Evolutionary conservation across 805 yeast genomes (phyloP).

Genomic region (Ogataea henricii): DNA sequence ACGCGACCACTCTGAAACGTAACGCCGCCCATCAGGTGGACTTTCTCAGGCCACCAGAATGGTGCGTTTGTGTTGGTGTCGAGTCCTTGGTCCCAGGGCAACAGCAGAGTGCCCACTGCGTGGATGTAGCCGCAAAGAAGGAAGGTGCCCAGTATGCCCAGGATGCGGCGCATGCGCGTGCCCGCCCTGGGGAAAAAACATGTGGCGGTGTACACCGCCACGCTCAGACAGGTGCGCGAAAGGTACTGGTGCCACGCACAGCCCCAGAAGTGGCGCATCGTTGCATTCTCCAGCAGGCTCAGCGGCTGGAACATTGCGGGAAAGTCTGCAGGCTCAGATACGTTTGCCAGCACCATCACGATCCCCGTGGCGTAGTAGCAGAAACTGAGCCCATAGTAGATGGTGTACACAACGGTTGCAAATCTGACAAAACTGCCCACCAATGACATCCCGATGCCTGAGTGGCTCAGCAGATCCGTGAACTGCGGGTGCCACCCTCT

Average conservation of each 20-base stretch:
- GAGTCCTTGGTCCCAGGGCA: slow-evolving; percentile 3
- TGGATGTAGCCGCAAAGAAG: slow-evolving; percentile 6
- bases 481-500: slow-evolving; percentile 10
- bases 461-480: neutral
- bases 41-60: neutral
- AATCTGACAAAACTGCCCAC: neutral
- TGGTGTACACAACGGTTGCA: neutral
- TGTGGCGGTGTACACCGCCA: slow-evolving; percentile 5
- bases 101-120: neutral
- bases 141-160: slow-evolving; percentile 5
- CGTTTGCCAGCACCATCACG: neutral
- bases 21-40: too few species aligned
- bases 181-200: neutral
- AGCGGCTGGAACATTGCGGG: slow-evolving; percentile 5
- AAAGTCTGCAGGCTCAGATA: slow-evolving; percentile 5
- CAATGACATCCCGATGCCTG: slow-evolving; percentile 3
- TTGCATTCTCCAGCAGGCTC: neutral
- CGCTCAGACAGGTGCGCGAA: neutral
- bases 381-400: neutral
- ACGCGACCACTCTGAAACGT: neutral
- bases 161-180: neutral
- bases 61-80: slow-evolving; percentile 5
- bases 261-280: slow-evolving; percentile 11
- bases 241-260: slow-evolving; percentile 13
- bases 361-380: neutral